Base-by-base conservation (phyloP, 176 grass and related monocot genomes). In the Microstegium vimineum region DNA sequence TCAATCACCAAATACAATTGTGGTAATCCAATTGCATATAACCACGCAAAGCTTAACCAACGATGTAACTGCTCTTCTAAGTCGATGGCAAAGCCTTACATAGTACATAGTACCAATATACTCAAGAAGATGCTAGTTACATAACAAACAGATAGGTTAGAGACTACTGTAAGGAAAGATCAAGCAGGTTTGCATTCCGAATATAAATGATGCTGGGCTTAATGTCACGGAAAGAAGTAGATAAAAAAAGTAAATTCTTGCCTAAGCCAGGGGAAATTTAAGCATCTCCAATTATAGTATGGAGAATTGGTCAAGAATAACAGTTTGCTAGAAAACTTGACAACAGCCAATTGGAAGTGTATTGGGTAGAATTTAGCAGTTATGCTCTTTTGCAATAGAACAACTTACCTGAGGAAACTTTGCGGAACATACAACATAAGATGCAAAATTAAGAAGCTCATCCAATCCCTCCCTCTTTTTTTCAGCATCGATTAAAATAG, bases 361-460 rank as follows among this genome's bases (percentile, higher is more conserved):
- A 27, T 67, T 36, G 11, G 11, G 16, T 34, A 75, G 14, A 22
- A 31, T 13, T 45, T 32, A 45, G 13, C 3, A 31, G 41, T 67
- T 56, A 66, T 42, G 59, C 51, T 22, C 20, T 38, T 80, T 63
- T 32, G 66, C 18, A 63, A 40, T 12, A 77, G 52, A 80, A 85
- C 26, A 82, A 66, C 37, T 79, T 89, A 84, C 92, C 71, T 60
- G 68, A 67, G 92, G 95, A 70, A 98, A 98, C 62, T 92, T 97
- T 80, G 90, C 84, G 40, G 92, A 97, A 78, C 88, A 97, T 66
- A 97, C 92, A 87, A 92, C 77, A 75, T 92, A 98, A 56, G 88
- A 71, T 76, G 92, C 86, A 74, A 91, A 78, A 66, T 91, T 91
- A 76, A 98, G 86, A 79, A 98, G 88, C 67, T 94, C 95, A 35